Percentiles rank a stretch among this genome's conserved stretches.
Evolutionary conservation across 805 yeast species (phyloP).

Genomic region (Kodamaea laetipori): DNA sequence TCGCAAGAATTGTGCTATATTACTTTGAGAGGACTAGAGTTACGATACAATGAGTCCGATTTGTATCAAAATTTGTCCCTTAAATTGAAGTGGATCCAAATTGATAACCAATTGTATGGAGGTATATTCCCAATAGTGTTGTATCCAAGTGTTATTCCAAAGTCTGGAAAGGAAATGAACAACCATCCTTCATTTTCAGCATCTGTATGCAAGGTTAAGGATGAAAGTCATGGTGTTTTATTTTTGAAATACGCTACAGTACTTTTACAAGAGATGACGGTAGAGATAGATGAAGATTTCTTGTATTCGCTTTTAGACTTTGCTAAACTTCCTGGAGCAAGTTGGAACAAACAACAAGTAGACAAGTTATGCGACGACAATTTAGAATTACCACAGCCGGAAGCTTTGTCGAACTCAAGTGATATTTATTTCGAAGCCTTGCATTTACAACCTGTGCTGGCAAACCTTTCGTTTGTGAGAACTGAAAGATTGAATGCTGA

Average conservation of each 20-base stretch:
- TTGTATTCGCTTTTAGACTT: constrained; percentile 79
- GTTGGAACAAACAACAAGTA: constrained; percentile 55
- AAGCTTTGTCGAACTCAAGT: constrained; percentile 51
- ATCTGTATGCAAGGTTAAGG: constrained; percentile 80
- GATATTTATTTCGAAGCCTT: constrained; percentile 92
- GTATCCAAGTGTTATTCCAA: constrained; percentile 89
- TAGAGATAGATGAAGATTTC: constrained; percentile 94
- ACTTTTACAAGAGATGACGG: constrained; percentile 83
- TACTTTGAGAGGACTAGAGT: constrained; percentile 79
- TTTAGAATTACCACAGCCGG: constrained; percentile 72
- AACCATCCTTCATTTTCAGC: constrained; percentile 90
- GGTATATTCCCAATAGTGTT: constrained; percentile 84
- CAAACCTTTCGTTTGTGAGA: constrained; percentile 87
- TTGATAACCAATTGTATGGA: constrained; percentile 89
- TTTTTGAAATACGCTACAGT: constrained; percentile 91
- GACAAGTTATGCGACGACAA: constrained; percentile 63
- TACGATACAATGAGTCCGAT: constrained; percentile 81
- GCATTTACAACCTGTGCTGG: constrained; percentile 87
- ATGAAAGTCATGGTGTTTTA: constrained; percentile 85
- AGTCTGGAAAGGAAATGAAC: constrained; percentile 77
- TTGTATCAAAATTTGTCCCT: constrained; percentile 76
- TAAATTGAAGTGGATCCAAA: constrained; percentile 91
- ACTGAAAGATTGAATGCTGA: constrained; percentile 75
- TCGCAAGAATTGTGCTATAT: constrained; percentile 79
- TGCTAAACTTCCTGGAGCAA: constrained; percentile 76